A percentile compares a stretch with the other conserved stretches of the same genome.
phyloP scores from a whole-genome alignment of 371 early-diverging fungal species.

The Nematocida minor region DNA sequence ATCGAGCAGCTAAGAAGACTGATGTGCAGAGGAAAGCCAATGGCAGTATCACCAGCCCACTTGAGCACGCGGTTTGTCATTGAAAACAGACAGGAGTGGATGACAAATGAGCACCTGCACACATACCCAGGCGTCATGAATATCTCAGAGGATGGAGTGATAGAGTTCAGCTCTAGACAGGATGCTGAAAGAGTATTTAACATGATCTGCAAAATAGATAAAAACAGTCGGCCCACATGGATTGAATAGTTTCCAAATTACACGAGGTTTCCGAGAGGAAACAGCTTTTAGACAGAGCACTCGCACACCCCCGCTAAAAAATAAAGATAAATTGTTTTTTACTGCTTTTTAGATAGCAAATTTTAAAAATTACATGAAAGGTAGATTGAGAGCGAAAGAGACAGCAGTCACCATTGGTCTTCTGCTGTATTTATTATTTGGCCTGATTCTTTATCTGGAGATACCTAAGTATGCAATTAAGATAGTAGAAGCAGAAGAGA shows the following conservation, averaged over 20 bases:
- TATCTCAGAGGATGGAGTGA: constrained; percentile 24
- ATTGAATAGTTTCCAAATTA: neutral
- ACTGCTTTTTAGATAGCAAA: too few relatives aligned
- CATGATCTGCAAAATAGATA: constrained; percentile 31
- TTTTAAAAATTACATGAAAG: too few relatives aligned
- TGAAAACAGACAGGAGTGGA: constrained; percentile 40
- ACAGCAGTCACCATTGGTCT: too few relatives aligned
- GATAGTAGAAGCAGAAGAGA: neutral
- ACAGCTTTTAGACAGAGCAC: too few relatives aligned
- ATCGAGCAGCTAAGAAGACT: constrained; percentile 43
- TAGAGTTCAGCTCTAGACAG: constrained; percentile 10
- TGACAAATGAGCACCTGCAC: constrained; percentile 42
- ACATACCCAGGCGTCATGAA: constrained; percentile 45
- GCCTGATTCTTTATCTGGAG: neutral
- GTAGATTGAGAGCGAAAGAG: too few relatives aligned
- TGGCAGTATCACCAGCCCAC: too few relatives aligned
- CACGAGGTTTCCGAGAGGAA: too few relatives aligned
- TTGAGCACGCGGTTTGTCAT: constrained; percentile 31
- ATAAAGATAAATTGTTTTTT: too few relatives aligned
- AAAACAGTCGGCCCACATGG: constrained; percentile 18
- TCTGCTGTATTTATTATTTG: neutral
- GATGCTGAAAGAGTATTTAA: constrained; percentile 44
- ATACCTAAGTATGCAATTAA: neutral
- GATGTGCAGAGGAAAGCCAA: neutral
- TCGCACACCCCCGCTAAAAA: too few relatives aligned